phyloP scores from a whole-genome alignment of 2,329 filamentous ascomycete species.

The Hypoxylon sp. region DNA sequence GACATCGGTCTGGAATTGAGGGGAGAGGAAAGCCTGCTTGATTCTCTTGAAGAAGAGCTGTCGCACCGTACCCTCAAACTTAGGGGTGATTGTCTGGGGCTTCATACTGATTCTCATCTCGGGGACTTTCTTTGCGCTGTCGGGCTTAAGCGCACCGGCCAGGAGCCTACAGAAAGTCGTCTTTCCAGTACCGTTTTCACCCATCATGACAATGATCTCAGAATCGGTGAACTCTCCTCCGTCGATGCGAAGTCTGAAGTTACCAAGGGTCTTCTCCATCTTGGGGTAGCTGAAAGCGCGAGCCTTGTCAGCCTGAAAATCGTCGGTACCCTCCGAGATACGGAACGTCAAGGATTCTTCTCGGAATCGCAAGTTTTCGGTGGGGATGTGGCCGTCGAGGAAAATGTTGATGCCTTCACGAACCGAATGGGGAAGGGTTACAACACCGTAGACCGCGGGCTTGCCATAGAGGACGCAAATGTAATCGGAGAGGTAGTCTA shows the following conservation, averaged over 20 bases:
- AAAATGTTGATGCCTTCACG: constrained; percentile 99
- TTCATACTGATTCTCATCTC: constrained; percentile 99
- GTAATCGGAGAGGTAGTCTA: constrained; percentile 99
- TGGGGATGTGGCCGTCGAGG: constrained; percentile 97
- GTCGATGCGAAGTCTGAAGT: constrained; percentile 88
- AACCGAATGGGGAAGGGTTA: constrained; percentile 94
- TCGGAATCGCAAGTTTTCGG: constrained; percentile 98
- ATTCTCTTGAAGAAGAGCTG: constrained; percentile 99
- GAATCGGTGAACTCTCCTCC: constrained; percentile 94
- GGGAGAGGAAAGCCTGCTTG: constrained; percentile 94
- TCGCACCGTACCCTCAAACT: constrained; percentile 96
- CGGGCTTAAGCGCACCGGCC: constrained; percentile 93
- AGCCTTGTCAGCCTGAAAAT: constrained; percentile 86
- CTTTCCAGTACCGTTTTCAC: constrained; percentile 99
- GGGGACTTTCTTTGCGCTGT: constrained; percentile 82
- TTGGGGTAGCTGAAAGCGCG: constrained; percentile 88
- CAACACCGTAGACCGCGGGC: constrained; percentile 97
- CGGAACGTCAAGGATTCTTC: constrained; percentile 97
- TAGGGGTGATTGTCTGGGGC: constrained; percentile 98
- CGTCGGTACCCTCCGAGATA: constrained; percentile 89
- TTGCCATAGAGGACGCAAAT: constrained; percentile 97
- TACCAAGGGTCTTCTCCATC: constrained; percentile 94
- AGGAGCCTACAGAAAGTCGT: constrained; percentile 98
- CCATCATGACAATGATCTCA: constrained; percentile 99
- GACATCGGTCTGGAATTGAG: constrained; percentile 99